Base-by-base conservation (phyloP, 345 rosid genomes). In the Aethionema arabicum region DNA sequence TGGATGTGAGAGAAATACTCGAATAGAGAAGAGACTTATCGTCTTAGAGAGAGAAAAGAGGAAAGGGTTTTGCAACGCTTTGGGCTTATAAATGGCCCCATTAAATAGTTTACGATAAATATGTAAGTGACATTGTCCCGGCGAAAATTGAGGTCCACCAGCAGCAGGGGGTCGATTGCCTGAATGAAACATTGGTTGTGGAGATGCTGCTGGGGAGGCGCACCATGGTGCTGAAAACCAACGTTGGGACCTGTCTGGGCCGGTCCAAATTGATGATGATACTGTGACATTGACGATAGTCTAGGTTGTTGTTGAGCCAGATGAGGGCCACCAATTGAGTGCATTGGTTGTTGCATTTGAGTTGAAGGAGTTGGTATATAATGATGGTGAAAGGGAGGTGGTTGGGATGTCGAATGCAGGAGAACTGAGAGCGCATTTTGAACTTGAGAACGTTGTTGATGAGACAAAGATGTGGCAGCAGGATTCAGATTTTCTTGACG, bases 171-270 rank as follows among this genome's bases (percentile, higher is more conserved):
- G 85, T 64, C 74, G 65, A 29, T 65, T 63, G 54, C 81, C 77
- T 45, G 88, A 65, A 76, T 82, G 96, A 82, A 73, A 90, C 73
- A 82, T 63, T 12, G 89, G 82, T 45, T 85, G 95, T 52, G 88
- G 78, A 46, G 76, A 78, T 83, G 92, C 72, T 83, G 92, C 72
- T 90, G 97, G 61, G 88, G 82, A 71, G 85, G 85, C 69, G 77
- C 82, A 43, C 73, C 82, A 56, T 81, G 73, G 59, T 80, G 90
- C 60, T 84, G 96, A 72, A 77, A 87, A 55, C 87, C 92, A 68
- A 68, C 32, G 78, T 65, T 79, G 42, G 88, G 81, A 41, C 85
- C 91, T 80, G 84, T 74, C 38, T 72, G 75, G 50, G 77, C 74
- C 8, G 78, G 78, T 41, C 87, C 83, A 74, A 75, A 85, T 46